Conservation (phyloP, 495 filamentous ascomycete species). For the Hypomontagnella monticulosa region DNA sequence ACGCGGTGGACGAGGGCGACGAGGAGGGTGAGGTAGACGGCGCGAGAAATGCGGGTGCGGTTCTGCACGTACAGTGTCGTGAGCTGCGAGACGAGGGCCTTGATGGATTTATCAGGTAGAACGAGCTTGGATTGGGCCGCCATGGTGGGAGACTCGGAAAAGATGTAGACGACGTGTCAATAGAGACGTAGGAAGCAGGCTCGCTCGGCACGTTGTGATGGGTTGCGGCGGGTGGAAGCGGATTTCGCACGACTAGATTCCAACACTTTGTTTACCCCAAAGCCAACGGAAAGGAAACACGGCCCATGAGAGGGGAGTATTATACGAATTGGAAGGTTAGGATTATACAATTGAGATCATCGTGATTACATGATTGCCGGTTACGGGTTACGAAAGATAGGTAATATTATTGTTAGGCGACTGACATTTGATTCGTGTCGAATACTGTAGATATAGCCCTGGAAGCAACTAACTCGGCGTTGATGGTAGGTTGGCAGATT, state of each 20-base stretch:
- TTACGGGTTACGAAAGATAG: conserved; percentile 8
- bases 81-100: conserved; percentile 75
- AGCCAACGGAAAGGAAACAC: background rate
- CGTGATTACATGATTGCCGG: conserved; percentile 43
- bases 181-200: background rate
- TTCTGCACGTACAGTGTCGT: conserved; percentile 81
- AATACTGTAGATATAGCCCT: too few species aligned
- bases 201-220: conserved; percentile 9
- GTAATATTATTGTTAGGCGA: background rate
- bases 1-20: conserved; percentile 88
- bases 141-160: conserved; percentile 60
- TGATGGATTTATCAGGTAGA: conserved; percentile 72
- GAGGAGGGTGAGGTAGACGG: conserved; percentile 91
- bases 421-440: too few species aligned
- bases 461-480: too few species aligned
- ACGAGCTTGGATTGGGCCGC: conserved; percentile 83
- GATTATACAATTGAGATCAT: conserved; percentile 26
- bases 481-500: too few species aligned
- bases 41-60: conserved; percentile 89
- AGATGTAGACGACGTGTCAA: background rate
- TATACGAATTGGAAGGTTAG: conserved; percentile 6
- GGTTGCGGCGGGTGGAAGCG: background rate
- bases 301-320: conserved; percentile 12
- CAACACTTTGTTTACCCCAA: conserved; percentile 23
- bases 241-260: conserved; percentile 1